These are phyloP conservation scores for Pythium volutum DNA, from an alignment of 352 stramenopile genomes.

Conservation along the genomic window DNA sequence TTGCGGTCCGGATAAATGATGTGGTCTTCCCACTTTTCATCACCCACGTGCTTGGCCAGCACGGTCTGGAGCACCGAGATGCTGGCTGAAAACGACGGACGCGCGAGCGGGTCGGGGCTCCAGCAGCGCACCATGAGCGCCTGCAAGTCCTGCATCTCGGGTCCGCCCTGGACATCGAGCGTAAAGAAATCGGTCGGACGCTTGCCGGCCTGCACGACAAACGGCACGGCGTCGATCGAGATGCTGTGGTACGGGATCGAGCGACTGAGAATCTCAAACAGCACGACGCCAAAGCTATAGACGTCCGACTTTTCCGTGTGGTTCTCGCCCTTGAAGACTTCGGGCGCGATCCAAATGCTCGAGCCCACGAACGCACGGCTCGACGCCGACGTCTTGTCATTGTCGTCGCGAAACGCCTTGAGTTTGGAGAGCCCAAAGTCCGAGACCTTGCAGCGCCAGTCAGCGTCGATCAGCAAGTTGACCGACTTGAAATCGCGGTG, in stretches of 20 bases:
- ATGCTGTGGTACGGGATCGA: constrained; percentile 74
- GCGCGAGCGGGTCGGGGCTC: constrained; percentile 59
- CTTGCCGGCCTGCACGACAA: constrained; percentile 76
- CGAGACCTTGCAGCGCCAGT: constrained; percentile 89
- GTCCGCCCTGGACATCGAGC: constrained; percentile 41
- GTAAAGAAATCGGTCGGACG: constrained; percentile 73
- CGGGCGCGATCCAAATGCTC: constrained; percentile 88
- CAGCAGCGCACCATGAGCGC: constrained; percentile 77
- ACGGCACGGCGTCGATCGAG: constrained; percentile 77
- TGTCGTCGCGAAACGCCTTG: constrained; percentile 71
- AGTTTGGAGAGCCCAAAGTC: constrained; percentile 89
- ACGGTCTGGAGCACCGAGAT: constrained; percentile 73
- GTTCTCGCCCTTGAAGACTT: constrained; percentile 85
- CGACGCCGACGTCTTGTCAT: constrained; percentile 30
- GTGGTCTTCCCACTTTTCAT: constrained; percentile 81
- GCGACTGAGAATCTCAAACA: constrained; percentile 69
- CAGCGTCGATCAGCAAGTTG: constrained; percentile 86
- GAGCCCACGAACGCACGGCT: constrained; percentile 77
- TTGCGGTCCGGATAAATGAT: constrained; percentile 83
- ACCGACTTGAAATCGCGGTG: constrained; percentile 90
- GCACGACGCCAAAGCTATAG: constrained; percentile 85
- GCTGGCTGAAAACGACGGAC: constrained; percentile 80
- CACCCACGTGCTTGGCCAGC: constrained; percentile 59
- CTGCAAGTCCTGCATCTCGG: constrained; percentile 65
- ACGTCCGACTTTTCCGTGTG: constrained; percentile 89